phyloP scores from a whole-genome alignment of 306 rosid genomes.

The Pterocarpus santalinus region DNA sequence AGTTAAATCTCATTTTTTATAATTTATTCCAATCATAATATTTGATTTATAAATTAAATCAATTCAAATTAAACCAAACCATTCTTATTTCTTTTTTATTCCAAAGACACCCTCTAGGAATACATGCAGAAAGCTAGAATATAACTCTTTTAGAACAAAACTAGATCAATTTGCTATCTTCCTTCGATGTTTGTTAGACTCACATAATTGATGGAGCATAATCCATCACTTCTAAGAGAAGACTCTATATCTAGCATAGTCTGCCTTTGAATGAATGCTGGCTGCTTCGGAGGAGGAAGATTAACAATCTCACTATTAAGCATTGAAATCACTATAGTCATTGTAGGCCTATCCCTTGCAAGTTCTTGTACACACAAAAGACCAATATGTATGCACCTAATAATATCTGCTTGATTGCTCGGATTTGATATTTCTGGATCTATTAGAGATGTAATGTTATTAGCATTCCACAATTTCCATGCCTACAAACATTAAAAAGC shows the following conservation, averaged over 20 bases:
- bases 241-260: background rate
- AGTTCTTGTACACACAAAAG: conserved; percentile 29
- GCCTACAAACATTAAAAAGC: conserved; percentile 14
- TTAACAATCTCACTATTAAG: conserved; percentile 19
- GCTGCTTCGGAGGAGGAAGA: conserved; percentile 26
- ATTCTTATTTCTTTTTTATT: too few relatives aligned
- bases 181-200: conserved; percentile 6
- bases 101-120: too few relatives aligned
- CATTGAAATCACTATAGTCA: conserved; percentile 22
- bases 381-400: conserved; percentile 27
- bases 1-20: too few relatives aligned
- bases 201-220: conserved; percentile 11
- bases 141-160: background rate
- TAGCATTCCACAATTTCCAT: conserved; percentile 20
- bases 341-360: conserved; percentile 24
- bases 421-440: conserved; percentile 29
- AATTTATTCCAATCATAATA: too few relatives aligned
- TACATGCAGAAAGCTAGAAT: too few relatives aligned
- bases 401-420: background rate
- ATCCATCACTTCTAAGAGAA: background rate
- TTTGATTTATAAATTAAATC: too few relatives aligned
- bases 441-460: conserved; percentile 4
- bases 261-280: conserved; percentile 7
- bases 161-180: background rate
- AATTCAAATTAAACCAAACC: too few relatives aligned